phyloP scores from a whole-genome alignment of 805 yeast species.

The Monosporozyma unispora region DNA sequence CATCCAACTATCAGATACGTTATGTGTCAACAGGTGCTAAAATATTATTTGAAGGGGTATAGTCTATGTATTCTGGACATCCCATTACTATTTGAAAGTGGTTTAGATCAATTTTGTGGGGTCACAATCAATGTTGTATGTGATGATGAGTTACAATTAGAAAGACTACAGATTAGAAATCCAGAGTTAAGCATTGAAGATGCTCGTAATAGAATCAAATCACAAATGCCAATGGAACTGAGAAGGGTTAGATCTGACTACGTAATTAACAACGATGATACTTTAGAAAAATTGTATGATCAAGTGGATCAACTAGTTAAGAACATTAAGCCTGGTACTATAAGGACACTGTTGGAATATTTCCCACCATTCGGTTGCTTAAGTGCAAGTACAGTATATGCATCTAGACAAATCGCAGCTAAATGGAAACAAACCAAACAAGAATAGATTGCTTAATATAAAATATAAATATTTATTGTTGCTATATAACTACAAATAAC shows the following conservation, averaged over 20 bases:
- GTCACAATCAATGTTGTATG: constrained; percentile 60
- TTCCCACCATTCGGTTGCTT: constrained; percentile 36
- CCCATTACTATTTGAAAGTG: constrained; percentile 80
- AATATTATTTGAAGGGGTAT: constrained; percentile 49
- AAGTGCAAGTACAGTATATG: constrained; percentile 24
- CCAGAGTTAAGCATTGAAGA: constrained; percentile 56
- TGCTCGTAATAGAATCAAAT: constrained; percentile 58
- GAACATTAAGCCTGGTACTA: constrained; percentile 32
- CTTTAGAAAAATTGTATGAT: constrained; percentile 35
- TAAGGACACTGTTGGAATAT: constrained; percentile 27
- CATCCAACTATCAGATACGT: constrained; percentile 76
- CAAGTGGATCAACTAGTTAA: constrained; percentile 36
- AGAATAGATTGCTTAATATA: background rate
- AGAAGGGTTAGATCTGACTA: constrained; percentile 54
- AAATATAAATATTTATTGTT: background rate
- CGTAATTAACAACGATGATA: constrained; percentile 54
- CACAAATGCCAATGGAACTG: constrained; percentile 63
- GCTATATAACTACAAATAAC: background rate
- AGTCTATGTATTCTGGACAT: constrained; percentile 72
- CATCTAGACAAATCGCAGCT: constrained; percentile 16
- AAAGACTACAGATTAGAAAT: constrained; percentile 59
- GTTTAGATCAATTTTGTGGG: constrained; percentile 65
- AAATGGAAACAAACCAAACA: constrained; percentile 3
- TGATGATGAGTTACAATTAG: constrained; percentile 45
- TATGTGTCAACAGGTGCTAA: constrained; percentile 48